Conservation (phyloP, 75 land plant species). For the Selaginella tamariscina region DNA sequence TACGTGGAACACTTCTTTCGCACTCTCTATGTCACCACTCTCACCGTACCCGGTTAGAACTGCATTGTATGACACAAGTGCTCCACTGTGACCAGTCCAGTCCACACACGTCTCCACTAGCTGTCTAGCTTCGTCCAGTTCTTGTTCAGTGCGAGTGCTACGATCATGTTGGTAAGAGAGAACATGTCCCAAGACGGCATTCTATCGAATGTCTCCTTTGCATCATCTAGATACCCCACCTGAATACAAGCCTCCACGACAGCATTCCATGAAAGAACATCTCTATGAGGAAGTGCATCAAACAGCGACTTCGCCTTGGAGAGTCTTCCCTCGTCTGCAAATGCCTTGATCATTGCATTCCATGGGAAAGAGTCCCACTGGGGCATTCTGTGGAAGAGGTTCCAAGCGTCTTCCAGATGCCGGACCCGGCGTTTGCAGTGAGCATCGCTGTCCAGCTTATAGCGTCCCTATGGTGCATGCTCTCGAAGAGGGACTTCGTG, state of each 20-base stretch:
- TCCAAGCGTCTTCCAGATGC: not conserved
- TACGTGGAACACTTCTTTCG: not conserved
- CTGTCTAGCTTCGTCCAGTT: too few relatives aligned
- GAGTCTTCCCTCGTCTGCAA: not conserved
- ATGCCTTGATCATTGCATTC: not conserved
- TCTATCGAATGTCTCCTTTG: not conserved
- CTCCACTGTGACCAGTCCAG: too few relatives aligned
- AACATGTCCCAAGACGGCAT: not conserved
- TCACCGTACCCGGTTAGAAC: not conserved
- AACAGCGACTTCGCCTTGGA: not conserved
- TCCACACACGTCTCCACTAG: too few relatives aligned
- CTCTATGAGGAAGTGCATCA: not conserved
- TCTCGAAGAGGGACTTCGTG: not conserved
- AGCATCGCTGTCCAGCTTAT: not conserved
- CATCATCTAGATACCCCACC: not conserved
- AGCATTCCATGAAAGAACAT: not conserved
- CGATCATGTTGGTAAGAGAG: not conserved
- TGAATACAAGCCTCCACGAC: not conserved
- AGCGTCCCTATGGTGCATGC: not conserved
- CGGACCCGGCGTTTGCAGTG: not conserved
- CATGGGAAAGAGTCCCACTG: not conserved
- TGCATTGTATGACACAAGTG: not conserved
- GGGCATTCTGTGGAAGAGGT: not conserved
- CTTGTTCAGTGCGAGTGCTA: not conserved
- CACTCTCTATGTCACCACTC: not conserved